Evolutionary conservation across 495 filamentous ascomycete genomes (phyloP), one percentile per base, ranked within the genome.

Genomic region (Penicillium salamii): DNA sequence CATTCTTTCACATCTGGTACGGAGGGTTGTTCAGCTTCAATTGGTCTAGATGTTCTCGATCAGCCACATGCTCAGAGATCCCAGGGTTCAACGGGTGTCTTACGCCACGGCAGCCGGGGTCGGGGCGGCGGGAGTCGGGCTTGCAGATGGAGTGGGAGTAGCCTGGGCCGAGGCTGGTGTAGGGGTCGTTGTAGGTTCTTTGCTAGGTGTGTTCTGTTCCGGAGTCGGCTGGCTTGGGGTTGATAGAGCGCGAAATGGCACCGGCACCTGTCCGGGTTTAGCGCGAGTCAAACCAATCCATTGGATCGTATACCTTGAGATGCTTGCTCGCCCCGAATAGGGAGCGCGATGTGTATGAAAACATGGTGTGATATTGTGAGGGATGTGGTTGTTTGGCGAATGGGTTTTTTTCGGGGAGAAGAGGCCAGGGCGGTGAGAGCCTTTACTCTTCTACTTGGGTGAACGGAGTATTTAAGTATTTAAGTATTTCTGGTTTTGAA

Each of bases 1-100:
- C 65, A 68, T 66, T 65, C 57, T 42, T 63, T 61, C 31, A 66
- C 56, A n/a, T 12, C 49, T 28, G 50, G 37, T 31, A 59, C 57
- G 36, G 55, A 28, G 4, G 50, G 36, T 42, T 55, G 44, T 32
- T 58, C 53, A 7, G 49, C 38, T 28, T 12, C 18, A 14, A 40
- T 29, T 18, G 54, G 26, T 38, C 56, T 63, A 32, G 8, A 57
- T 41, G 34, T 2, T 38, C 28, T 23, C 46, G 32, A 42, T 49
- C 21, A 49, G 46, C 28, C 19, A 35, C 14, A 12, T 24, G 32
- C 29, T 38, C 17, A 28, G 32, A 24, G 42, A 32, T 18, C 11
- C 32, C 34, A 12, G 28, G 8, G 37, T n/a, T 42, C 19, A 23
- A 24, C 9, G 11, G 18, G 42, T 28, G 20, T 31, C 42, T 49